Evolutionary conservation across 2,329 filamentous ascomycete genomes (phyloP).

Genomic region (Penicillium italicum): DNA sequence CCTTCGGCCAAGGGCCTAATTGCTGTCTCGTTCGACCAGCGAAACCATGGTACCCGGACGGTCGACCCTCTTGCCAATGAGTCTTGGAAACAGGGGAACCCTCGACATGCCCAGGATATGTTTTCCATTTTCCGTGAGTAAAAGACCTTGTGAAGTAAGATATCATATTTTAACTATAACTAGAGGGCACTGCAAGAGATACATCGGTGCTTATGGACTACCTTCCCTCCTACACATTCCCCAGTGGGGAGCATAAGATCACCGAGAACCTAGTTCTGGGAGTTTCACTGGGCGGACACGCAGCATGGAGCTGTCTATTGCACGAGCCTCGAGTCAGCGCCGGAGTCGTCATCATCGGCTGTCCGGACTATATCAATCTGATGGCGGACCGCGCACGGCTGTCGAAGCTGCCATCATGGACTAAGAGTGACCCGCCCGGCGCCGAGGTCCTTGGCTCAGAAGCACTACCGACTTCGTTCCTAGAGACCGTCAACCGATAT

Average conservation of each 20-base stretch:
- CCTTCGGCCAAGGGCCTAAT: slow-evolving; percentile 60
- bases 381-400: slow-evolving; percentile 74
- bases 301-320: slow-evolving; percentile 78
- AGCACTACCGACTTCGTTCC: slow-evolving; percentile 70
- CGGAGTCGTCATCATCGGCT: slow-evolving; percentile 78
- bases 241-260: slow-evolving; percentile 46
- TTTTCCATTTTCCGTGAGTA: slow-evolving; percentile 67
- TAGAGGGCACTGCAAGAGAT: slow-evolving; percentile 68
- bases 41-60: slow-evolving; percentile 78
- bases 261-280: slow-evolving; percentile 71
- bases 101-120: slow-evolving; percentile 86
- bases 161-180: not conserved
- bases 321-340: slow-evolving; percentile 74
- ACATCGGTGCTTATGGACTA: slow-evolving; percentile 71
- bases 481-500: slow-evolving; percentile 58
- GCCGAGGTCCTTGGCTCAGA: slow-evolving; percentile 67
- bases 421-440: slow-evolving; percentile 53
- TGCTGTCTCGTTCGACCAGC: slow-evolving; percentile 82
- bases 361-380: slow-evolving; percentile 79
- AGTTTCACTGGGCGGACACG: slow-evolving; percentile 81
- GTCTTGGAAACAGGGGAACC: slow-evolving; percentile 75
- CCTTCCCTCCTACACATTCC: slow-evolving; percentile 70
- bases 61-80: slow-evolving; percentile 67
- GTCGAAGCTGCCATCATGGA: slow-evolving; percentile 63
- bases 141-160: not conserved